Evolutionary conservation across 768 basidiomycete genomes (phyloP).

Genomic region (Chlorophyllum brunneum): DNA sequence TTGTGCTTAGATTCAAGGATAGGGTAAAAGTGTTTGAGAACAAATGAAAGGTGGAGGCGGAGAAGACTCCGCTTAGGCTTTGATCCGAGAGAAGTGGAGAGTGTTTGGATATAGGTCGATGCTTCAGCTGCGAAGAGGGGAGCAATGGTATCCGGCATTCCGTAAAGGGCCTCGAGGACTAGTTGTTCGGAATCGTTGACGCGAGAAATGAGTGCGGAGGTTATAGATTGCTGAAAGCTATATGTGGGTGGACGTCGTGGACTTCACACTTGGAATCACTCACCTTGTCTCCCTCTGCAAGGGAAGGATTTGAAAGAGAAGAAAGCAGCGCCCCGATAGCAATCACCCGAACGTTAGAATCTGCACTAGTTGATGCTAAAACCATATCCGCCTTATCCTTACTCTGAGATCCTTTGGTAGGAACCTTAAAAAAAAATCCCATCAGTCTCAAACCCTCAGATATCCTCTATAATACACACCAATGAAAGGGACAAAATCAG

Average conservation of each 20-base stretch:
- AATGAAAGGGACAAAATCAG: constrained; percentile 56
- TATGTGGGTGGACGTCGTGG: background rate
- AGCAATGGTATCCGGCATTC: constrained; percentile 39
- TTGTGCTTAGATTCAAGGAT: constrained; percentile 20
- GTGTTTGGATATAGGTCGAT: constrained; percentile 40
- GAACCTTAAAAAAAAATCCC: background rate
- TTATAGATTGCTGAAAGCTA: constrained; percentile 45
- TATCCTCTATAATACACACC: constrained; percentile 31
- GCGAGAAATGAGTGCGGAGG: constrained; percentile 63
- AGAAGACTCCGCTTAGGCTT: constrained; percentile 51
- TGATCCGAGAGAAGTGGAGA: constrained; percentile 31
- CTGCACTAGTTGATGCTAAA: constrained; percentile 58
- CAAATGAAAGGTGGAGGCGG: constrained; percentile 53
- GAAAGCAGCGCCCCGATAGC: constrained; percentile 57
- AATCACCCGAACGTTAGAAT: constrained; percentile 50
- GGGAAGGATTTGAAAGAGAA: constrained; percentile 24
- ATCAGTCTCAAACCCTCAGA: background rate
- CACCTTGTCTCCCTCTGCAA: constrained; percentile 42
- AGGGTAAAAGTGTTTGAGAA: constrained; percentile 42
- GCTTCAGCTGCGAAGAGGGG: constrained; percentile 40
- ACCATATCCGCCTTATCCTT: constrained; percentile 34
- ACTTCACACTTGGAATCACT: constrained; percentile 13
- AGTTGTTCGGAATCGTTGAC: constrained; percentile 57
- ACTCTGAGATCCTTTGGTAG: background rate
- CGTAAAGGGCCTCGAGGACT: constrained; percentile 71